Conservation (phyloP, 768 basidiomycete species). For the Boletus eberwhitei region DNA sequence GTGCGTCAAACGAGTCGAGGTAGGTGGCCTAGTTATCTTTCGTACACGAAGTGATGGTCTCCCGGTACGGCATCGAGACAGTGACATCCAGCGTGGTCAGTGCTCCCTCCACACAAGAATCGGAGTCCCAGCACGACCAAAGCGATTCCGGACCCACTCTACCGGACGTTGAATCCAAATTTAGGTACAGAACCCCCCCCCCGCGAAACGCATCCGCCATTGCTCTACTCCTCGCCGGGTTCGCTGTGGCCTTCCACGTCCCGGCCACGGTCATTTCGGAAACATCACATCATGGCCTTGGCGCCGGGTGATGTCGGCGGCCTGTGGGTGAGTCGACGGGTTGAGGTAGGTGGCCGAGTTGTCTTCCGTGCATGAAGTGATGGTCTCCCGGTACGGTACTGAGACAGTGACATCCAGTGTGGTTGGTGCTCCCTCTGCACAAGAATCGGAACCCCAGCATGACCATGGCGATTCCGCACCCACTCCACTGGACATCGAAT, state of each 20-base stretch:
- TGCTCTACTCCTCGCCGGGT: too few relatives aligned
- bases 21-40: neutral
- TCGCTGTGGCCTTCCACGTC: too few relatives aligned
- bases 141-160: neutral
- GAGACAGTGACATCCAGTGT: too few relatives aligned
- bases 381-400: neutral
- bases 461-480: too few relatives aligned
- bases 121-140: too few relatives aligned
- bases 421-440: too few relatives aligned
- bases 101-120: too few relatives aligned
- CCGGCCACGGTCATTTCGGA: neutral
- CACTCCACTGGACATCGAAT: neutral
- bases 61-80: neutral
- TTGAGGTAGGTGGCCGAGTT: neutral
- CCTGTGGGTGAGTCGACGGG: neutral
- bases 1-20: neutral
- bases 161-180: neutral
- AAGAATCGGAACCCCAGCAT: too few relatives aligned
- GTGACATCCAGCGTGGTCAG: too few relatives aligned
- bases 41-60: neutral
- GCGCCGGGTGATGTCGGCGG: neutral
- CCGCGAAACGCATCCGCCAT: too few relatives aligned
- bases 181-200: neutral
- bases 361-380: too few relatives aligned
- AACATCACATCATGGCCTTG: neutral